Evolutionary conservation across 2,329 filamentous ascomycete species (phyloP).

Genomic region (Talaromyces rugulosus): DNA sequence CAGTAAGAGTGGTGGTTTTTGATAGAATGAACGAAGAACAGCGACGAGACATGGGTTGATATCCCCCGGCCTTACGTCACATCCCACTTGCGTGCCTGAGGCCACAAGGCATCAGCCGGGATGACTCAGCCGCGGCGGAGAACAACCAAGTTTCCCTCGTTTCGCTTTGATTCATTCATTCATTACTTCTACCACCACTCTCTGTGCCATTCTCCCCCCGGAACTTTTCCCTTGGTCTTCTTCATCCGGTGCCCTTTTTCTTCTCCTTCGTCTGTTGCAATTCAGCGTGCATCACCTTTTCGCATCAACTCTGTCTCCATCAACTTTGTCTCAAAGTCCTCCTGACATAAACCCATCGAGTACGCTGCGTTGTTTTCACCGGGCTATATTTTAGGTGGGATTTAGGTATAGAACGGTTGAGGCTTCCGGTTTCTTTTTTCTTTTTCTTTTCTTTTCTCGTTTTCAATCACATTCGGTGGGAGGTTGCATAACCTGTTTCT

Average conservation of each 20-base stretch:
- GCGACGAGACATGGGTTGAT: background rate
- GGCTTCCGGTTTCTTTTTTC: slow-evolving; percentile 20
- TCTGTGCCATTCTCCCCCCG: background rate
- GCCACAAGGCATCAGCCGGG: background rate
- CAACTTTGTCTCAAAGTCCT: background rate
- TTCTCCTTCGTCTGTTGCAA: background rate
- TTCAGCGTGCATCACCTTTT: background rate
- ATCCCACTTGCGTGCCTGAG: background rate
- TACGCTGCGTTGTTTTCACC: slow-evolving; percentile 9
- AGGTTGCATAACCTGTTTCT: slow-evolving; percentile 32
- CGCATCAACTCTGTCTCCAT: background rate
- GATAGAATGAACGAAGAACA: background rate
- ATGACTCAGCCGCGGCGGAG: background rate
- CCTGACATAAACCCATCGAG: slow-evolving; percentile 11
- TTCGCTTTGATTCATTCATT: background rate
- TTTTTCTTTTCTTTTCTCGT: background rate
- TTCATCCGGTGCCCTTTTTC: background rate
- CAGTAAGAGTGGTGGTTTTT: background rate
- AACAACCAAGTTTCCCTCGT: background rate
- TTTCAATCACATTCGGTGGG: slow-evolving; percentile 22
- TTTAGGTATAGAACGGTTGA: slow-evolving; percentile 21
- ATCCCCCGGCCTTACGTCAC: background rate
- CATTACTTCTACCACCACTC: background rate
- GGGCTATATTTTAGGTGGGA: slow-evolving; percentile 18
- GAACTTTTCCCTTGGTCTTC: background rate